Conservation (phyloP, 2,329 filamentous ascomycete species). For the Nothophoma quercina region DNA sequence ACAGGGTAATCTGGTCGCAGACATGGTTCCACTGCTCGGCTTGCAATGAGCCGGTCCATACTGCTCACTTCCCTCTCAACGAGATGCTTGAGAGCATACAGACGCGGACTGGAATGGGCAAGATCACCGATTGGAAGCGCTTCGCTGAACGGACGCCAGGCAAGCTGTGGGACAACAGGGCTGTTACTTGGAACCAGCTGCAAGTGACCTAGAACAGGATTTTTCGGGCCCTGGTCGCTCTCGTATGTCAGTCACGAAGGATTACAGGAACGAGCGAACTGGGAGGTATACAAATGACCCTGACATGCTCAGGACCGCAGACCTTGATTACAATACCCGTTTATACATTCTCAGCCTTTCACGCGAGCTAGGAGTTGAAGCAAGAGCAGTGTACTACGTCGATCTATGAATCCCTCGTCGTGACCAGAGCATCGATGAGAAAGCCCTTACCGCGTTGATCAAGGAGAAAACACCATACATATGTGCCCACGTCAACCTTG, state of each 20-base stretch:
- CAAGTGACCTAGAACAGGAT: neutral
- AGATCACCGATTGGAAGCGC: neutral
- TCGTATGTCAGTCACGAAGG: no score
- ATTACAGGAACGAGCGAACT: no score
- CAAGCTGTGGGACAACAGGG: neutral
- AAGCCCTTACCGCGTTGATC: neutral
- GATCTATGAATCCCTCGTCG: neutral
- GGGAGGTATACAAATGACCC: neutral
- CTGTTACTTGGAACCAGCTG: neutral
- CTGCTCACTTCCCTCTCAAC: neutral
- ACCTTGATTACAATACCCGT: neutral
- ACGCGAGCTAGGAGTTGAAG: neutral
- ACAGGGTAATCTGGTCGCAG: neutral
- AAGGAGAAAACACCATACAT: neutral
- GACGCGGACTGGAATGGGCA: constrained; percentile 1
- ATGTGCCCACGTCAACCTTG: neutral
- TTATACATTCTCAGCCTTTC: neutral
- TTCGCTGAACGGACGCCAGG: neutral
- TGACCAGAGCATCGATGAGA: neutral
- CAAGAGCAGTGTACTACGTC: neutral
- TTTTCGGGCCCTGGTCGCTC: no score
- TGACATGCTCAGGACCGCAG: neutral
- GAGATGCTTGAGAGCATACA: neutral
- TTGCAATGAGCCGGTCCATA: neutral
- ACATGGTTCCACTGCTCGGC: neutral